These are phyloP conservation scores for Camelina sativa DNA, from an alignment of 345 rosid species.

Conservation along the genomic window DNA sequence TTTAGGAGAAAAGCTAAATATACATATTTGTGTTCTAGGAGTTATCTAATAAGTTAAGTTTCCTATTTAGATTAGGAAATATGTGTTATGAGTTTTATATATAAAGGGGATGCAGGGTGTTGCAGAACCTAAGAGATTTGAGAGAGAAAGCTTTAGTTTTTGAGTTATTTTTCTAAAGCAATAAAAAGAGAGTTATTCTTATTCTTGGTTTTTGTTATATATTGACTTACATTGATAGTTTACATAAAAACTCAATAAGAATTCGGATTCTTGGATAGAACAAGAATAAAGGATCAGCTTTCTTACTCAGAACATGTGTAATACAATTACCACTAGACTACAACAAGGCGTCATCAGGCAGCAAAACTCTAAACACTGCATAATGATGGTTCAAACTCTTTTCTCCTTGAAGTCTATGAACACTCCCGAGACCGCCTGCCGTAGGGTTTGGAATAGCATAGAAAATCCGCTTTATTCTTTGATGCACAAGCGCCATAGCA, in stretches of 20 bases:
- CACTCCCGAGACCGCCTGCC: conserved; percentile 75
- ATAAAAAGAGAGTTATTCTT: too few species aligned
- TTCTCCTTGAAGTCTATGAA: conserved; percentile 78
- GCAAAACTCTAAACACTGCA: conserved; percentile 77
- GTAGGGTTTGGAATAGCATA: conserved; percentile 69
- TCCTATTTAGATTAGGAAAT: too few species aligned
- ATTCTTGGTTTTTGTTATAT: too few species aligned
- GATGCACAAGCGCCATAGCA: conserved; percentile 95
- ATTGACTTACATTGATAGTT: neutral
- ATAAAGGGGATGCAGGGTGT: too few species aligned
- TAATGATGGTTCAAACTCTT: conserved; percentile 93
- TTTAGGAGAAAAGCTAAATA: too few species aligned
- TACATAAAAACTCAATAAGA: neutral
- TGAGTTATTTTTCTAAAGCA: too few species aligned
- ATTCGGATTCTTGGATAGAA: neutral
- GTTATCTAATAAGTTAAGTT: too few species aligned
- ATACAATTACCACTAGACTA: conserved; percentile 3
- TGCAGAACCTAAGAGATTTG: too few species aligned
- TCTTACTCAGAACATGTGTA: neutral
- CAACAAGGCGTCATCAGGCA: conserved; percentile 39
- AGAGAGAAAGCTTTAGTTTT: too few species aligned
- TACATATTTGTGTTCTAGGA: too few species aligned
- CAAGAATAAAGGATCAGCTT: conserved; percentile 21
- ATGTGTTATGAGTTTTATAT: too few species aligned
- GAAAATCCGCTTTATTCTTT: conserved; percentile 76